Evolutionary conservation across 2,329 filamentous ascomycete genomes (phyloP).

Genomic region (Colletotrichum sp.): DNA sequence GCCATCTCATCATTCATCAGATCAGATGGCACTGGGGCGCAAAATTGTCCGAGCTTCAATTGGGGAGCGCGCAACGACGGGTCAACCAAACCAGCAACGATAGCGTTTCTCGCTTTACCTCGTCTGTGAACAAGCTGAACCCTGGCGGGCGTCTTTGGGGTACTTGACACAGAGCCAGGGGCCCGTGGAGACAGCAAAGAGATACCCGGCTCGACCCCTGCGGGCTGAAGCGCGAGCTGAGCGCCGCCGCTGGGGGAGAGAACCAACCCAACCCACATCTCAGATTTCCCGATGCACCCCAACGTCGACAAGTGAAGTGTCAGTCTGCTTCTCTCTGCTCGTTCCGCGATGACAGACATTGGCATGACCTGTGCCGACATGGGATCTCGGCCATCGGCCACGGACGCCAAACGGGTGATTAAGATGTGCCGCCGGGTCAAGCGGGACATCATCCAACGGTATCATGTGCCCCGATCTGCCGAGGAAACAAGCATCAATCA

Average conservation of each 20-base stretch:
- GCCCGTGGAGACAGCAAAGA: neutral
- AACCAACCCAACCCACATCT: neutral
- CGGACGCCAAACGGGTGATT: neutral
- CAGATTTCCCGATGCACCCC: neutral
- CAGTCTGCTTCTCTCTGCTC: neutral
- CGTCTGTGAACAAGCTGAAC: neutral
- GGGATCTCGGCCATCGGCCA: neutral
- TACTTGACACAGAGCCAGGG: neutral
- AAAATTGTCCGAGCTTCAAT: constrained; percentile 14
- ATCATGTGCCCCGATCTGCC: neutral
- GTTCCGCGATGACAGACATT: neutral
- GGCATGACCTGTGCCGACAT: neutral
- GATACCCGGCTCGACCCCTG: neutral
- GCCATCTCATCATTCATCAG: neutral
- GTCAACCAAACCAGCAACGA: neutral
- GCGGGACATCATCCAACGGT: neutral
- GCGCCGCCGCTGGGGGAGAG: neutral
- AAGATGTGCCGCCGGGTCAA: neutral
- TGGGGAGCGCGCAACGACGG: neutral
- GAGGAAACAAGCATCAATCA: neutral
- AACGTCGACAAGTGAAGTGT: neutral
- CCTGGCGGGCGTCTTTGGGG: neutral
- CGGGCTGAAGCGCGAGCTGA: neutral
- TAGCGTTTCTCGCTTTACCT: neutral
- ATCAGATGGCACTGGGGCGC: constrained; percentile 14